Evolutionary conservation across 129 eudicot species (phyloP).

Genomic region (Logfia minima): DNA sequence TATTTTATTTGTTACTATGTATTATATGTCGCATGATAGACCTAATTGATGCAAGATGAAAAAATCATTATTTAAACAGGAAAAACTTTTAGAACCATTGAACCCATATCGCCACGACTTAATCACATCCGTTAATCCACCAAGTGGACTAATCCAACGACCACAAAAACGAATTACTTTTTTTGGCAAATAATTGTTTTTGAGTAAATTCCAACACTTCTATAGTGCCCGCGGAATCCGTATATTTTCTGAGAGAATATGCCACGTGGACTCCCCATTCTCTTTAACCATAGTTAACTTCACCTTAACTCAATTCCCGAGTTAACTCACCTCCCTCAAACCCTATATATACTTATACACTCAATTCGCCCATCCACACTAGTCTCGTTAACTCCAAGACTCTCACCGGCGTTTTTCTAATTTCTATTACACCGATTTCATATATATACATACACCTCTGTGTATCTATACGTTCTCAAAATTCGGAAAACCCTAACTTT

Average conservation of each 20-base stretch:
- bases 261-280: conserved; percentile 34
- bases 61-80: no score
- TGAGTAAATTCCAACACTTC: background rate
- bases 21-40: no score
- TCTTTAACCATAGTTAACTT: conserved; percentile 30
- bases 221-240: conserved; percentile 36
- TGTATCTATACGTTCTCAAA: background rate
- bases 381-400: conserved; percentile 35
- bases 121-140: conserved; percentile 8
- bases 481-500: background rate
- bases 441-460: conserved; percentile 15
- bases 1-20: no score
- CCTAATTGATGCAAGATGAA: no score
- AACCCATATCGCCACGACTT: background rate
- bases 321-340: conserved; percentile 23
- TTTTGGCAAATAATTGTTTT: conserved; percentile 21
- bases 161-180: background rate
- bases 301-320: background rate
- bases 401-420: conserved; percentile 20
- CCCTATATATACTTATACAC: conserved; percentile 16
- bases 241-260: conserved; percentile 29
- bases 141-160: conserved; percentile 19
- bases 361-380: conserved; percentile 15
- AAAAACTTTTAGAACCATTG: background rate
- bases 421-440: background rate